Evolutionary conservation across 371 early-diverging fungal species (phyloP).

Genomic region (Lichtheimia corymbifera): DNA sequence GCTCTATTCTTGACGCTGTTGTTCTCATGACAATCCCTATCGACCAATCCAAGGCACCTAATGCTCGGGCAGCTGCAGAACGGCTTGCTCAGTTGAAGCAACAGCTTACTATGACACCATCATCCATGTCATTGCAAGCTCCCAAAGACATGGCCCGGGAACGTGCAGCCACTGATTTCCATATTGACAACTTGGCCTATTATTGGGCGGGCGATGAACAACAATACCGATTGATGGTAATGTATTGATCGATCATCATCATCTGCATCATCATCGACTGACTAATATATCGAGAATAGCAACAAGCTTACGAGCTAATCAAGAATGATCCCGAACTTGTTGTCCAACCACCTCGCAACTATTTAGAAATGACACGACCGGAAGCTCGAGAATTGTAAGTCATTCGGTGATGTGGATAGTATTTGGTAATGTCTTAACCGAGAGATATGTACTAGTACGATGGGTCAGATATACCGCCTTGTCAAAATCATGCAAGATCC

Average conservation of each 20-base stretch:
- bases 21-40: constrained; percentile 8
- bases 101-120: constrained; percentile 32
- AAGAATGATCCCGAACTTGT: constrained; percentile 60
- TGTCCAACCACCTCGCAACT: constrained; percentile 51
- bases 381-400: constrained; percentile 63
- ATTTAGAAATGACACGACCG: constrained; percentile 53
- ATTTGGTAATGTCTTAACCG: too few species aligned
- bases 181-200: constrained; percentile 48
- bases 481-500: constrained; percentile 23
- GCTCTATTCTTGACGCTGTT: background rate
- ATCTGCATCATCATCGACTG: background rate
- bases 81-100: constrained; percentile 29
- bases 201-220: constrained; percentile 52
- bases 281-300: constrained; percentile 14
- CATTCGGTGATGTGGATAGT: background rate
- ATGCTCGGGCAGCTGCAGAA: constrained; percentile 23
- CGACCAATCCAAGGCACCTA: constrained; percentile 11
- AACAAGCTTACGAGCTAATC: constrained; percentile 51
- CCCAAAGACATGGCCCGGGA: constrained; percentile 50
- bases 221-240: constrained; percentile 38
- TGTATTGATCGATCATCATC: background rate
- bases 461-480: constrained; percentile 59
- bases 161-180: constrained; percentile 52
- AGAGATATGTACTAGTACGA: constrained; percentile 34
- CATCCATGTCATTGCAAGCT: constrained; percentile 33